These are phyloP conservation scores for Linnemannia schmuckeri DNA, from an alignment of 192 early-diverging fungal species.

Conservation along the genomic window DNA sequence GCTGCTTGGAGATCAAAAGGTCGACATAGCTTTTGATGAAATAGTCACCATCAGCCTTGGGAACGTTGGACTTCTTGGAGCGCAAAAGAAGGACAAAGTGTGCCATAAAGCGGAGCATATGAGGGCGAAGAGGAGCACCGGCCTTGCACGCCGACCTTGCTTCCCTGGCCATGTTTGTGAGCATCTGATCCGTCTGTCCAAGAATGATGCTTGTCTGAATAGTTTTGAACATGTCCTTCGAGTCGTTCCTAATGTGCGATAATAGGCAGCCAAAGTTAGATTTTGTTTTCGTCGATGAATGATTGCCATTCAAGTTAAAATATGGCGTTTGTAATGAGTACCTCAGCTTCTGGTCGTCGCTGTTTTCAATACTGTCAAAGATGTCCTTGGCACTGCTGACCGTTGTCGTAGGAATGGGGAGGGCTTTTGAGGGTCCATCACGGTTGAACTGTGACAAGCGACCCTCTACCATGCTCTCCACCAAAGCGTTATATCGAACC, in stretches of 20 bases:
- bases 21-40: constrained; percentile 70
- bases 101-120: constrained; percentile 77
- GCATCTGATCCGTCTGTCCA: constrained; percentile 39
- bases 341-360: constrained; percentile 28
- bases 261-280: neutral
- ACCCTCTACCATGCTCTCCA: constrained; percentile 69
- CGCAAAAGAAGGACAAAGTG: constrained; percentile 78
- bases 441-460: constrained; percentile 41
- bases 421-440: constrained; percentile 20
- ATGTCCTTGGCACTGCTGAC: constrained; percentile 27
- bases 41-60: constrained; percentile 59
- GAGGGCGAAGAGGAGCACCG: constrained; percentile 53
- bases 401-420: constrained; percentile 23
- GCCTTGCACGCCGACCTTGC: constrained; percentile 9
- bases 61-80: constrained; percentile 61
- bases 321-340: neutral
- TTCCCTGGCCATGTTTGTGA: constrained; percentile 31
- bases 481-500: constrained; percentile 80
- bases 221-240: constrained; percentile 36
- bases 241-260: neutral
- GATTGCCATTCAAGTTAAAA: neutral
- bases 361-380: constrained; percentile 32
- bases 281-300: neutral
- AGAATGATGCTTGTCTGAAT: constrained; percentile 53
- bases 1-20: constrained; percentile 40